Percentiles rank a stretch among this genome's conserved stretches.
These are phyloP conservation scores for Lomentospora prolificans DNA, from an alignment of 2,329 filamentous ascomycete species.

Conservation along the genomic window DNA sequence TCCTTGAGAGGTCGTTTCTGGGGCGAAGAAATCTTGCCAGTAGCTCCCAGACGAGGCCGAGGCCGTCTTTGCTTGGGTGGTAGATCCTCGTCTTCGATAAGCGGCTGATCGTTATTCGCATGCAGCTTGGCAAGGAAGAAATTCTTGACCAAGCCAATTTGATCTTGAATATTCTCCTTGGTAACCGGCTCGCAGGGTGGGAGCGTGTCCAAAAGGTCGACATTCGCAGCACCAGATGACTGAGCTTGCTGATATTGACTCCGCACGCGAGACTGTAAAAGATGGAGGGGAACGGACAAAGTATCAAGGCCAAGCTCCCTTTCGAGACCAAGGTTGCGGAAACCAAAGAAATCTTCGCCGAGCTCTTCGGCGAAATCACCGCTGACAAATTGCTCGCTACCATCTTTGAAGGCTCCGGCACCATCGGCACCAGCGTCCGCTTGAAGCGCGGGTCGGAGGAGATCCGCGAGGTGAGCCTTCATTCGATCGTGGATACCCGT, in stretches of 20 bases:
- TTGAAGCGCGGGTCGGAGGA: conserved; percentile 78
- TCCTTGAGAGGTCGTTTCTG: conserved; percentile 76
- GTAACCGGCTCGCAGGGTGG: conserved; percentile 68
- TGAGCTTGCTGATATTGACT: conserved; percentile 70
- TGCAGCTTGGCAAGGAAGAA: conserved; percentile 89
- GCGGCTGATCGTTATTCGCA: conserved; percentile 66
- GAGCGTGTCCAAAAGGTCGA: conserved; percentile 57
- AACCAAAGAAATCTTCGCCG: conserved; percentile 97
- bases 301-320: conserved; percentile 81
- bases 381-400: conserved; percentile 91
- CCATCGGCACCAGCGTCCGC: conserved; percentile 69
- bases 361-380: conserved; percentile 97
- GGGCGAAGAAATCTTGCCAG: conserved; percentile 77
- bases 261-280: conserved; percentile 84
- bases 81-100: conserved; percentile 90
- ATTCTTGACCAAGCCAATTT: conserved; percentile 81
- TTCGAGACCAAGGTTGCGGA: conserved; percentile 88
- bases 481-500: conserved; percentile 84
- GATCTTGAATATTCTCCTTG: conserved; percentile 61
- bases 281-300: conserved; percentile 84
- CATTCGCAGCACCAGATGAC: conserved; percentile 47
- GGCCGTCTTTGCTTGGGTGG: conserved; percentile 81
- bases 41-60: conserved; percentile 54
- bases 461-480: conserved; percentile 84
- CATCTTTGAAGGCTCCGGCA: conserved; percentile 86